Base-by-base conservation (phyloP, 2,329 filamentous ascomycete genomes). In the Lachnum nothofagi region DNA sequence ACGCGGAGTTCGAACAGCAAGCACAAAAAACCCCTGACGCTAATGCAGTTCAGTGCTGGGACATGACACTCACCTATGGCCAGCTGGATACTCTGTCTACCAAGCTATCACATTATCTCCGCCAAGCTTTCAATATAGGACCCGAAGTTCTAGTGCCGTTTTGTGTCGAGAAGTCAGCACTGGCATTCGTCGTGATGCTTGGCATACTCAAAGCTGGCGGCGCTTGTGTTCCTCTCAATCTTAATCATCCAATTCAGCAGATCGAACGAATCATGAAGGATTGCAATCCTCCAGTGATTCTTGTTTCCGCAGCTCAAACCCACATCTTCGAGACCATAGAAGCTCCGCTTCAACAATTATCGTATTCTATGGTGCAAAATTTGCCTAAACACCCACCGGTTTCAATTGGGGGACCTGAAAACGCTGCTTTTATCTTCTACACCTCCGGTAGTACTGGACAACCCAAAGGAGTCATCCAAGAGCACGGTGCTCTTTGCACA, bases 401-500 rank as follows among this genome's bases (percentile, higher is more conserved):
- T n/a, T n/a, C n/a, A n/a, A n/a, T n/a, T n/a, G n/a, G 16, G 16
- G 16, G n/a, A 6, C 31, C 31, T 12, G n/a, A 34, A 5, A n/a
- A 34, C 31, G 9, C 31, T 12, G 31, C 31, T 16, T 34, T 34
- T 16, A n/a, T 34, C 6, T 38, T 49, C n/a, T 49, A 44, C 34
- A 49, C 46, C 5, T 51, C 48, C 23, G 48, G 48, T n/a, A 47
- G 27, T 25, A 55, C 56, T 5, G 58, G 58, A 2, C 39, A 24
- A 33, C 58, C 59, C 8, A 60, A 60, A 39, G 51, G 51, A 38
- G 51, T 63, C 34, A 43, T 53, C 20, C 53, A 67, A 4, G 54
- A 56, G 1, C 25, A 56, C 4, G 48, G 59, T 35, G 31, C 46
- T 10, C 46, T 61, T 10, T 48, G 51, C 46, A 52, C 54, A 16